Percentiles rank a stretch among this genome's conserved stretches.
Evolutionary conservation across 331 rosid genomes (phyloP).

Genomic region (Rhamnella rubrinervis): DNA sequence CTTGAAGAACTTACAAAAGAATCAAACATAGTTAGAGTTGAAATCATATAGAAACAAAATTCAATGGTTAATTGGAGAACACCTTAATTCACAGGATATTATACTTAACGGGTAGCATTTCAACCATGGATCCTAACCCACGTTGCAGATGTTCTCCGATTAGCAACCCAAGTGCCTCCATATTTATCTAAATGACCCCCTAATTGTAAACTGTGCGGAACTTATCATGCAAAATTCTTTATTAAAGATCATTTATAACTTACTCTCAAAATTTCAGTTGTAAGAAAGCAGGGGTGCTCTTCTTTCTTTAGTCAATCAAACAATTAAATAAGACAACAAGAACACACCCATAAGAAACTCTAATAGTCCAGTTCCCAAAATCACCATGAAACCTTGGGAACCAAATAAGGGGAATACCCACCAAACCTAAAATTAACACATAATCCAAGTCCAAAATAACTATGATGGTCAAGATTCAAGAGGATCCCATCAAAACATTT

Average conservation of each 20-base stretch:
- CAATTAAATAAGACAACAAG: not conserved
- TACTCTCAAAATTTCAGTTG: not conserved
- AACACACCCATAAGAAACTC: not conserved
- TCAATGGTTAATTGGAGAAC: not conserved
- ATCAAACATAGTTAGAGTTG: not conserved
- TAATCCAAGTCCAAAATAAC: not conserved
- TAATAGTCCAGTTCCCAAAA: not conserved
- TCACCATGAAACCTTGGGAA: not conserved
- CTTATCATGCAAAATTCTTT: not conserved
- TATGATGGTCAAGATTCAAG: not conserved
- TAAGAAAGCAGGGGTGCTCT: not conserved
- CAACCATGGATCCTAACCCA: not conserved
- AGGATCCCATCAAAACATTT: not conserved
- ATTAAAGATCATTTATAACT: not conserved
- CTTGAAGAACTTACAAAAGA: not conserved
- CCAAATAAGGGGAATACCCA: not conserved
- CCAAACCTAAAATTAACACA: not conserved
- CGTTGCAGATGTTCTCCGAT: too few species aligned
- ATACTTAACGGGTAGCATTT: too few species aligned
- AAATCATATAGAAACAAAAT: not conserved
- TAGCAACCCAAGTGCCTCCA: not conserved
- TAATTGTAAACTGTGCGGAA: not conserved
- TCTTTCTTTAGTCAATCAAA: too few species aligned
- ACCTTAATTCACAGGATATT: not conserved
- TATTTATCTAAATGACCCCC: not conserved